Base-by-base conservation (phyloP, 352 stramenopile genomes). In the Phytophthora tubulina region DNA sequence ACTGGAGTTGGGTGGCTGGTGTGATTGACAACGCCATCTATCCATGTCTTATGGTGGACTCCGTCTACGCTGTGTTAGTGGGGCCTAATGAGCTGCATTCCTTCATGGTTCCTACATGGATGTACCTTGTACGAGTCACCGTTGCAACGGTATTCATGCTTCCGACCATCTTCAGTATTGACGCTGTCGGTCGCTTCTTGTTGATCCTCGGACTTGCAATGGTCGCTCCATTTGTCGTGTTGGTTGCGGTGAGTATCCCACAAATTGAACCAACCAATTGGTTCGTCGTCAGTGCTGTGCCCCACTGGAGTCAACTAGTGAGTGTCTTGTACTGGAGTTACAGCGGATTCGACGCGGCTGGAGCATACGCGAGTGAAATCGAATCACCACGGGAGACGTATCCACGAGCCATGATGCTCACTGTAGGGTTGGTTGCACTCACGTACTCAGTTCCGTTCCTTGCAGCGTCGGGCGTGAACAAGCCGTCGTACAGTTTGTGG, bases 301-400 rank as follows among this genome's bases (percentile, higher is more conserved):
- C 73, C 15, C 62, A 41, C 3, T 99, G 92, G 92, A 85, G 85
- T 52, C 86, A 92, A 38, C 95, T 97, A 17, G 53, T 99, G 8
- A 99, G 98, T 72, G 94, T 98, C 32, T 71, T 99, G 21, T 99
- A 99, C 76, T 99, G 96, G 96, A 98, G 97, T 80, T 94, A 99
- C 63, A 99, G 98, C 69, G 96, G 91, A 27, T 99, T 98, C 68
- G 97, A 99, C 67, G 86, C 80, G n/a, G 96, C 92, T 0, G 93
- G 91, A 8, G 89, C 85, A 3, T 99, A 98, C 76, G 94, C 95
- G 8, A 92, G 85, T 21, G 96, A 99, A 74, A 96, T 98, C 39
- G 76, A 96, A 27, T 81, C 94, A 38, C 93, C 94, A 1, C 79
- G 76, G 35, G 74, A 72, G 11, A 97, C 85, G 2, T 98, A 97